These are phyloP conservation scores for Alternaria burnsii DNA, from an alignment of 2,329 filamentous ascomycete species.

Conservation along the genomic window DNA sequence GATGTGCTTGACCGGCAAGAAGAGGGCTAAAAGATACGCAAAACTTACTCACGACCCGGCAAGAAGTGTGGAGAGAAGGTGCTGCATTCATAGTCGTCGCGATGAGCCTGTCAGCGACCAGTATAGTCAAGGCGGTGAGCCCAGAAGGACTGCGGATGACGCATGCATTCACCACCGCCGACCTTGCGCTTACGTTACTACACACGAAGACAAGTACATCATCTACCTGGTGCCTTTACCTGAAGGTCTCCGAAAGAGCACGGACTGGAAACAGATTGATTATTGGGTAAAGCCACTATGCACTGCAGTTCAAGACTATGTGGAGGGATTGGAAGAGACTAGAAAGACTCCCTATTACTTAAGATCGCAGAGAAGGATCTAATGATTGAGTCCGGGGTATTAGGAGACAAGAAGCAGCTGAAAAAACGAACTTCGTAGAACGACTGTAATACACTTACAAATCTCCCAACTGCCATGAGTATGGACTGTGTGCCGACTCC, in stretches of 20 bases:
- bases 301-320: no score
- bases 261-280: not conserved
- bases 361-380: fast-evolving
- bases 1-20: not conserved
- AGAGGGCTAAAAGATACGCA: not conserved
- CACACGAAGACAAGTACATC: not conserved
- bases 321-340: no score
- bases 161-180: not conserved
- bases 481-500: not conserved
- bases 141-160: not conserved
- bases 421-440: not conserved
- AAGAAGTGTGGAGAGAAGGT: fast-evolving
- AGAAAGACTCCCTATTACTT: not conserved
- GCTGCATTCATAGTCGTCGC: not conserved
- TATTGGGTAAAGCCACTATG: not conserved
- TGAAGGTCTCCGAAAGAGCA: not conserved
- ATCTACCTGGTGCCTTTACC: not conserved
- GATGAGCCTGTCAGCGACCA: no score
- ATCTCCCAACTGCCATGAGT: not conserved
- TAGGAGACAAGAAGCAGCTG: not conserved
- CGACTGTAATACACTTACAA: not conserved
- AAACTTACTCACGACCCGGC: not conserved
- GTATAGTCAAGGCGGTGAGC: no score
- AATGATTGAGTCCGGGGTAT: not conserved
- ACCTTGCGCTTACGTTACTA: not conserved